Percentiles rank a stretch among this genome's conserved stretches.
Evolutionary conservation across 208 protist species (phyloP).

Genomic region (Leishmania braziliensis): DNA sequence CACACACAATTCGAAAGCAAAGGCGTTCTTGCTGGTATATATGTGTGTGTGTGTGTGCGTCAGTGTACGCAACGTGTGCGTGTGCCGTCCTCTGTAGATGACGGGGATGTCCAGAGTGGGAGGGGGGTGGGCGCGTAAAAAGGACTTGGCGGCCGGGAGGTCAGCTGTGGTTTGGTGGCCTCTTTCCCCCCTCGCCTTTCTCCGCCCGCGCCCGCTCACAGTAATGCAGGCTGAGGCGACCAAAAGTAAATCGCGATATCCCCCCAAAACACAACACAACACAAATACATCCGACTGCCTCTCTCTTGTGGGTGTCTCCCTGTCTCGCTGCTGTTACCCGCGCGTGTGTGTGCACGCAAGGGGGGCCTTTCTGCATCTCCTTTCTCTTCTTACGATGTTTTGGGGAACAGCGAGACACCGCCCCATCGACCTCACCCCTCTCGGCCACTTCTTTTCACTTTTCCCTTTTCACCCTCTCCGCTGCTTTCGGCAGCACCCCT

Average conservation of each 20-base stretch:
- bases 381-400: not conserved
- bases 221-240: not conserved
- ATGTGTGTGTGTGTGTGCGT: not conserved
- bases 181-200: not conserved
- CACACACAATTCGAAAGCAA: not conserved
- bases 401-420: not conserved
- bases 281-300: not conserved
- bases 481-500: not conserved
- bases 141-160: not conserved
- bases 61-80: not conserved
- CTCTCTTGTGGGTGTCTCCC: not conserved
- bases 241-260: not conserved
- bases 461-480: not conserved
- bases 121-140: not conserved
- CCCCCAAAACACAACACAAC: not conserved
- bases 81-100: not conserved
- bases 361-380: not conserved
- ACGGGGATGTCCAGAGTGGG: not conserved
- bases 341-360: not conserved
- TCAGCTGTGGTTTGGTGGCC: not conserved
- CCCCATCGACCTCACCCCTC: not conserved
- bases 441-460: not conserved
- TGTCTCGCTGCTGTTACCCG: no score
- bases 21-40: not conserved
- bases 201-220: not conserved